Conservation (phyloP, 2,329 filamentous ascomycete species). For the Calonectria multiphialidica region DNA sequence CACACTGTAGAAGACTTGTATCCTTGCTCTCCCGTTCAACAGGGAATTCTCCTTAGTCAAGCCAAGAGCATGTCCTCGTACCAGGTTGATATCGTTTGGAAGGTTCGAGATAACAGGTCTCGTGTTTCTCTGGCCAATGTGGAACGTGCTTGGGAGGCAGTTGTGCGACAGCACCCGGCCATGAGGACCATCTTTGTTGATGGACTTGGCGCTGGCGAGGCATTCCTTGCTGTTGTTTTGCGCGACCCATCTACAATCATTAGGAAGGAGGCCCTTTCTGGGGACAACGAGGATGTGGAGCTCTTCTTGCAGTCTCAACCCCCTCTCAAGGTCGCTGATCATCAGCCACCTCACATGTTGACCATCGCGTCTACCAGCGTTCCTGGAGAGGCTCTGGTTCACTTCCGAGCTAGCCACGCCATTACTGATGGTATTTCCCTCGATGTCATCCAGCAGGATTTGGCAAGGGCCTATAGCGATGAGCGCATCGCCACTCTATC, state of each 20-base stretch:
- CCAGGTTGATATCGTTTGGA: slow-evolving; percentile 8
- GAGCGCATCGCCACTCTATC: background rate
- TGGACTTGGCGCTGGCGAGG: background rate
- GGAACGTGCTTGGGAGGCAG: slow-evolving; percentile 2
- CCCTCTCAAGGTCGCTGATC: background rate
- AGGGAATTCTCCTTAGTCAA: slow-evolving; percentile 23
- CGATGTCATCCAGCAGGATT: background rate
- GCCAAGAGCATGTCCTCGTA: slow-evolving; percentile 6
- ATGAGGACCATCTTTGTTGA: slow-evolving; percentile 24
- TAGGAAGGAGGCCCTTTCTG: background rate
- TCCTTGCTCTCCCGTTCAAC: slow-evolving; percentile 18
- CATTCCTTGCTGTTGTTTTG: background rate
- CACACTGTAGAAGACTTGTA: slow-evolving; percentile 18
- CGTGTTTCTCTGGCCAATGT: background rate
- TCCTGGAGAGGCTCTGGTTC: background rate
- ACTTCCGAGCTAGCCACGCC: background rate
- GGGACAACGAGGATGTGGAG: background rate
- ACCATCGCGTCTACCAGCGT: background rate
- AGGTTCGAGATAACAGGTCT: background rate
- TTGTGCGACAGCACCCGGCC: slow-evolving; percentile 9
- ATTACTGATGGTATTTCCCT: background rate
- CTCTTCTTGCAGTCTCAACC: background rate
- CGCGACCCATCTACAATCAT: background rate
- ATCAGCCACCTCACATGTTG: background rate
- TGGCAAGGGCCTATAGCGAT: background rate